These are phyloP conservation scores for Citeromyces siamensis DNA, from an alignment of 1,139 yeast genomes.

Conservation along the genomic window DNA sequence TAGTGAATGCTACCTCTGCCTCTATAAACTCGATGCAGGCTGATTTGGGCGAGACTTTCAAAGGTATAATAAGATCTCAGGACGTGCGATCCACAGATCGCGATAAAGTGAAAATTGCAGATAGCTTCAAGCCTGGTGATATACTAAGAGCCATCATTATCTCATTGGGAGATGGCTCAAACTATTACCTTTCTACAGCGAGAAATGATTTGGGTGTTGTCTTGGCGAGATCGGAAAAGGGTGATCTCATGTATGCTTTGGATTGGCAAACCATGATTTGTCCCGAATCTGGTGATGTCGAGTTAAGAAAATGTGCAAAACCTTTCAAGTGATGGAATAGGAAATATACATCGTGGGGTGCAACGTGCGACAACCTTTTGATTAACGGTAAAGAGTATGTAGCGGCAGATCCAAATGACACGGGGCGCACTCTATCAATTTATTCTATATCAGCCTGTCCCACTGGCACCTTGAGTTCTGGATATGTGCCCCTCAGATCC, in stretches of 20 bases:
- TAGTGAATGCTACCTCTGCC: constrained; percentile 34
- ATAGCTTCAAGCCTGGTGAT: constrained; percentile 86
- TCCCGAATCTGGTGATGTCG: constrained; percentile 59
- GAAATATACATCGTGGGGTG: too few relatives aligned
- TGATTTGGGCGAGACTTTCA: constrained; percentile 84
- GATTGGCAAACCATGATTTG: constrained; percentile 97
- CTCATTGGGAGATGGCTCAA: constrained; percentile 87
- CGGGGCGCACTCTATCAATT: neutral
- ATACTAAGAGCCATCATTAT: constrained; percentile 72
- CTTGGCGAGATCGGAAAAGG: constrained; percentile 66
- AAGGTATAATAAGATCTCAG: constrained; percentile 78
- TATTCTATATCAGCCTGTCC: constrained; percentile 9
- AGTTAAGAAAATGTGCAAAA: constrained; percentile 85
- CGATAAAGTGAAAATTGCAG: constrained; percentile 71
- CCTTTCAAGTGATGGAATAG: too few relatives aligned
- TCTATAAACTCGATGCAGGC: constrained; percentile 35
- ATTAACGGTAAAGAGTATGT: too few relatives aligned
- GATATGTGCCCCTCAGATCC: constrained; percentile 54
- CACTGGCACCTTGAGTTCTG: constrained; percentile 29
- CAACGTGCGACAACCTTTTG: too few relatives aligned
- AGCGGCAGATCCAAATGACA: too few relatives aligned
- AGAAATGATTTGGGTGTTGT: constrained; percentile 89
- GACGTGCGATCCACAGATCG: constrained; percentile 88
- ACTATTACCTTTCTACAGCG: constrained; percentile 84
- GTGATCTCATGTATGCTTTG: constrained; percentile 74